Base-by-base conservation (phyloP, 768 basidiomycete genomes). In the Strobilomyces confusus region DNA sequence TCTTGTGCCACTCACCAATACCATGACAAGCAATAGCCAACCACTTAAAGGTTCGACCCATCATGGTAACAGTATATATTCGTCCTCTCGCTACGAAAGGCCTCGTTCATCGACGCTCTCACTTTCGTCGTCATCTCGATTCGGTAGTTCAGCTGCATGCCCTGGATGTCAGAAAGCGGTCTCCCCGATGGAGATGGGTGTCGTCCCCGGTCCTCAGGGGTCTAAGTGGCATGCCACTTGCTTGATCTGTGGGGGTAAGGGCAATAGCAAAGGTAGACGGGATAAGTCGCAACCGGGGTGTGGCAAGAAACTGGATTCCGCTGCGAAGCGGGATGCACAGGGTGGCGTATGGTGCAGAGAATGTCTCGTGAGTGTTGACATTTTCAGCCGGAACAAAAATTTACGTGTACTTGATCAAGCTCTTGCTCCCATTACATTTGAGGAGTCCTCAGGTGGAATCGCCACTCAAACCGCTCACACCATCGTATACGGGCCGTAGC, bases 281-380 rank as follows among this genome's bases (percentile, higher is more conserved):
- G 80, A 80, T 56, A 79, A 77, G 44, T 80, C 76, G 20, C 78
- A 79, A 56, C 83, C 88, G 9, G 90, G 90, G 9, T 93, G 91
- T 60, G 86, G 89, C 11, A 93, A 93, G 73, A 82, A 78, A 58
- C 69, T 92, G 14, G 91, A 93, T 64, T 89, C 88, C 58, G 89
- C 84, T 23, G 91, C 91, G 13, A 92, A 87, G 70, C 78, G 74
- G 30, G 88, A 86, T 62, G 72, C 69, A 11, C 80, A 84, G 34
- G 86, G 86, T 0, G 78, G 80, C 13, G 80, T 91, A 26, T 92
- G 89, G 87, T 93, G 91, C 69, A 78, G 89, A 60, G 89, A 91
- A 69, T 93, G 91, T 67, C 73, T 84, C 63, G 90, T 92, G 58
- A 72, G 82, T 72, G 32, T 37, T 42, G 41, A 23, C 32, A 11